Evolutionary conservation across 345 rosid species (phyloP), one percentile per base, ranked within the genome.

Genomic region (Eucalyptus victrix): DNA sequence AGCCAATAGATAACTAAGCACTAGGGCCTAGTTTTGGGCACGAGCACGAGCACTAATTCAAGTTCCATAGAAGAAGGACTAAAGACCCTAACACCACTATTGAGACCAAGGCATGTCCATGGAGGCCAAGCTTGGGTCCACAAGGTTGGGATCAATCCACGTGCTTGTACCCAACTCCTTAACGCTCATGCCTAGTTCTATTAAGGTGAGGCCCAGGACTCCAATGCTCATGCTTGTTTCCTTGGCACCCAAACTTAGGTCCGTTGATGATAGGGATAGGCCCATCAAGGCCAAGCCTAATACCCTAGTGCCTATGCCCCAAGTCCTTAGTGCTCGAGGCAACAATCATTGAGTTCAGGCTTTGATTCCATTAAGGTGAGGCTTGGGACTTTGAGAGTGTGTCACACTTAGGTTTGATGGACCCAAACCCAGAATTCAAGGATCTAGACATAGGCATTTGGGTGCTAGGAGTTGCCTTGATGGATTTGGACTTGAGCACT

Each of bases 371-470:
- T 58, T 58, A 28, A 11, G 67, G n/a, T 1, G 2, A 30, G 72
- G 37, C 18, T 65, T n/a, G 5, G 9, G 18, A 30, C 72, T 2
- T 4, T 8, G 1, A 65, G 19, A 65, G 34, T n/a, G 37, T 14
- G 15, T 7, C n/a, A 65, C 72, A 65, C 19, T 30, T 2, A 7
- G 72, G 37, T 5, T 30, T n/a, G 72, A 65, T 65, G 37, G 37
- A 65, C 37, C 2, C 0, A 0, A 18, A 5, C 37, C 34, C 32
- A 28, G 6, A 9, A 62, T 62, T 62, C 16, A 5, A 30, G 32
- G 32, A 62, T 62, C 15, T 28, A 10, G 17, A 26, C 12, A 58
- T 0, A 1, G 0, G 65, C 65, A 24, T 58, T 0, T 0, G 5
- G 40, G 40, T 14, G 15, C 11, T 34, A 1, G 5, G 21, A 32